These are phyloP conservation scores for Phytophthora sojae DNA, from an alignment of 352 stramenopile genomes.

Conservation along the genomic window DNA sequence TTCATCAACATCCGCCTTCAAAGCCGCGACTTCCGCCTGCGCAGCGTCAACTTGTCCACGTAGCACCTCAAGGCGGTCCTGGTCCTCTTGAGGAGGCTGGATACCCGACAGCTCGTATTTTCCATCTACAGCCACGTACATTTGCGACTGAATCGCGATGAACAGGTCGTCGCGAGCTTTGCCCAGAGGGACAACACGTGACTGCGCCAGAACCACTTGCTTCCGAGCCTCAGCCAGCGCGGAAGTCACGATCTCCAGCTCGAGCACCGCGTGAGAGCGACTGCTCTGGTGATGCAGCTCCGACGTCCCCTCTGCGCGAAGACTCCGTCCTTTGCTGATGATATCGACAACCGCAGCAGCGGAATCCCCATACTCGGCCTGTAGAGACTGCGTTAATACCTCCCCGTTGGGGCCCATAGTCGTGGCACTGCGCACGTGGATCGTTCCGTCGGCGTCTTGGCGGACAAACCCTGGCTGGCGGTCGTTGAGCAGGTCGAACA, in stretches of 20 bases:
- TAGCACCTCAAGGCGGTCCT: constrained; percentile 29
- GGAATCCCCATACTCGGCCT: constrained; percentile 36
- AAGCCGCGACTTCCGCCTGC: constrained; percentile 25
- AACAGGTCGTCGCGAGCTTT: constrained; percentile 61
- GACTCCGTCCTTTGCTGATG: constrained; percentile 26
- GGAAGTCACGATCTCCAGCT: constrained; percentile 62
- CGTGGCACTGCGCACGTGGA: constrained; percentile 62
- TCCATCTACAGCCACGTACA: constrained; percentile 41
- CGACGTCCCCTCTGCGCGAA: constrained; percentile 52
- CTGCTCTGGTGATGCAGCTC: constrained; percentile 63
- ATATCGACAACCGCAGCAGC: constrained; percentile 32
- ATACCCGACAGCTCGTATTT: constrained; percentile 34
- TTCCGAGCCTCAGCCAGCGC: constrained; percentile 43
- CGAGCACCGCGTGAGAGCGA: constrained; percentile 56
- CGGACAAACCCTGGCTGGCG: constrained; percentile 54
- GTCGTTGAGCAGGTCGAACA: constrained; percentile 61
- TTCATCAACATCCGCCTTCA: constrained; percentile 25
- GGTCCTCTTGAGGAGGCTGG: constrained; percentile 30
- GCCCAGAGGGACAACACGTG: constrained; percentile 48
- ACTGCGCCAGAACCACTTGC: constrained; percentile 39
- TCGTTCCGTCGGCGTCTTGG: constrained; percentile 49
- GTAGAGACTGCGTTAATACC: constrained; percentile 54
- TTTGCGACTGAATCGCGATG: constrained; percentile 54
- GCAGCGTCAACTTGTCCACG: constrained; percentile 27
- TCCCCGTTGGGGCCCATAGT: constrained; percentile 49